Evolutionary conservation across 2,329 filamentous ascomycete genomes (phyloP).

Genomic region (Dichotomopilus funicola): DNA sequence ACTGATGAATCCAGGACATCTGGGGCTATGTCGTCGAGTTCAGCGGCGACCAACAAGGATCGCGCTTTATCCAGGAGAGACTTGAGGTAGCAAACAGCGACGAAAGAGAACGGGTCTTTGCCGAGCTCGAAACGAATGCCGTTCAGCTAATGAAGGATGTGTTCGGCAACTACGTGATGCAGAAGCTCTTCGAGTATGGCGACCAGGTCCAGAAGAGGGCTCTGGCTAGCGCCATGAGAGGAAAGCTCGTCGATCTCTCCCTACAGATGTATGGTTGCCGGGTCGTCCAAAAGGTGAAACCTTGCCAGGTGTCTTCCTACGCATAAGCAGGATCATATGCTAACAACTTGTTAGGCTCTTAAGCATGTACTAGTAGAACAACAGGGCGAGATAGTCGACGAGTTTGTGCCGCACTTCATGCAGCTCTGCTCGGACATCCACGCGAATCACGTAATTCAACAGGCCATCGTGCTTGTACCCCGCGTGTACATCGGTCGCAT

Average conservation of each 20-base stretch:
- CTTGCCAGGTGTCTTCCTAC: neutral
- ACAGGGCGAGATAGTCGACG: conserved; percentile 74
- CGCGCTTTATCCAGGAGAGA: conserved; percentile 90
- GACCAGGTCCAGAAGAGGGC: conserved; percentile 89
- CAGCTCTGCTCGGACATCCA: conserved; percentile 80
- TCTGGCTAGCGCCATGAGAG: conserved; percentile 79
- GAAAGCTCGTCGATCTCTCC: conserved; percentile 72
- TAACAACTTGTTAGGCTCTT: conserved; percentile 55
- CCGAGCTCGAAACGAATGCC: conserved; percentile 76
- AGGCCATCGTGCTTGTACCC: conserved; percentile 77
- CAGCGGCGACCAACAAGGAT: conserved; percentile 91
- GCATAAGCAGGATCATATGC: neutral
- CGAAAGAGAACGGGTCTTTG: conserved; percentile 86
- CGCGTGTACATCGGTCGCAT: conserved; percentile 77
- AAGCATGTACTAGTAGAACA: conserved; percentile 90
- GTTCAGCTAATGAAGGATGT: conserved; percentile 91
- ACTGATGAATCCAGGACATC: conserved; percentile 53
- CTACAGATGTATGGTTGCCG: conserved; percentile 89
- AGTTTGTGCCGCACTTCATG: conserved; percentile 70
- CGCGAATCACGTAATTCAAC: conserved; percentile 95
- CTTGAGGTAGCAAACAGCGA: conserved; percentile 90
- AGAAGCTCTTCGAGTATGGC: conserved; percentile 95
- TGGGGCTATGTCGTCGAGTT: conserved; percentile 87
- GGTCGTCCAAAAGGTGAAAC: conserved; percentile 80
- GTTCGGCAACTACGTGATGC: conserved; percentile 97